A percentile compares a stretch with the other conserved stretches of the same genome.
These are phyloP conservation scores for Mimosa bimucronata DNA, from an alignment of 306 rosid genomes.

Conservation along the genomic window DNA sequence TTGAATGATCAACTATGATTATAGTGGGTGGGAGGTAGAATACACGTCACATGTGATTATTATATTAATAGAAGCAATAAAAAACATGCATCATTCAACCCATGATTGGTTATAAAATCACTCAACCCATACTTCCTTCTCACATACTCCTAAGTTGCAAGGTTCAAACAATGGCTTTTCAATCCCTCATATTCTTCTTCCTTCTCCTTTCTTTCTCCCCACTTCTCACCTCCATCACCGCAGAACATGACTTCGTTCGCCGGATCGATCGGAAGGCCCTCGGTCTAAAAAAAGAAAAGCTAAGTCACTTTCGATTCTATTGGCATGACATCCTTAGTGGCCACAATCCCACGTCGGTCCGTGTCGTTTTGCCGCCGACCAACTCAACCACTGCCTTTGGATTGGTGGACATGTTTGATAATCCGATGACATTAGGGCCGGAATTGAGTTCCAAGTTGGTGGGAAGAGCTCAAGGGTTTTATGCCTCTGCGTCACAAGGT, in stretches of 20 bases:
- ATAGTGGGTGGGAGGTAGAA: no score
- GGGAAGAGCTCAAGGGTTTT: slow-evolving; percentile 66
- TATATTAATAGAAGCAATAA: no score
- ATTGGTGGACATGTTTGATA: slow-evolving; percentile 39
- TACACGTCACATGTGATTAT: no score
- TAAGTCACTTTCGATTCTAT: slow-evolving; percentile 61
- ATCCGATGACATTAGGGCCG: slow-evolving; percentile 56
- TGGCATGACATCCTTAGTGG: slow-evolving; percentile 68
- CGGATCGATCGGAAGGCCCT: slow-evolving; percentile 38
- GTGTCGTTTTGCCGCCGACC: slow-evolving; percentile 25
- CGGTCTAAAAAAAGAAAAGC: slow-evolving; percentile 52
- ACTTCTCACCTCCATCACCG: neutral
- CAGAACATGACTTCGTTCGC: slow-evolving; percentile 35
- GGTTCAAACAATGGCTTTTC: slow-evolving; percentile 39
- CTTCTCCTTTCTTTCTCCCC: slow-evolving; percentile 13
- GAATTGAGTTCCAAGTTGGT: slow-evolving; percentile 44
- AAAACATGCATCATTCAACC: no score
- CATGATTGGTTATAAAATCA: no score
- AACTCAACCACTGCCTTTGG: slow-evolving; percentile 45
- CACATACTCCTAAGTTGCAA: neutral
- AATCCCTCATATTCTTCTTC: slow-evolving; percentile 1
- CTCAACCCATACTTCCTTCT: no score
- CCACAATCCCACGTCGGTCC: slow-evolving; percentile 36
- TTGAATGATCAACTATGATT: no score
- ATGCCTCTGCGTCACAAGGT: slow-evolving; percentile 52